A percentile compares a stretch with the other conserved stretches of the same genome.
Evolutionary conservation across 306 rosid genomes (phyloP).

Genomic region (Pyrus communis): DNA sequence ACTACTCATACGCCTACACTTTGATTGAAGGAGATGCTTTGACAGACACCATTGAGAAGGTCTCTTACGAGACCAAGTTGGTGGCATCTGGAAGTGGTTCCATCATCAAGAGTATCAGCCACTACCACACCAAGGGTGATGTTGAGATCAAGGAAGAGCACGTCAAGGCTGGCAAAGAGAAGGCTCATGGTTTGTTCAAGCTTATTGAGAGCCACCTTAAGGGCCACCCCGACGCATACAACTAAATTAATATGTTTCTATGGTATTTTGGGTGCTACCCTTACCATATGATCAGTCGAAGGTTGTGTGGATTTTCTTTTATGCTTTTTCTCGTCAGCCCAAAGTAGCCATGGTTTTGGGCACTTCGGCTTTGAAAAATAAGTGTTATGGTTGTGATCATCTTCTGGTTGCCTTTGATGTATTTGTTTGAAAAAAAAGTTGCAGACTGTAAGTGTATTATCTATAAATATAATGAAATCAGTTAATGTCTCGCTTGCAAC

Average conservation of each 20-base stretch:
- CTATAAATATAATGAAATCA: conserved; percentile 1
- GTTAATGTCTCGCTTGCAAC: background rate
- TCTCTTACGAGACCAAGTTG: conserved; percentile 32
- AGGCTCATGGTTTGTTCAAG: conserved; percentile 27
- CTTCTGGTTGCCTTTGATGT: background rate
- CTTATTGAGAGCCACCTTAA: conserved; percentile 35
- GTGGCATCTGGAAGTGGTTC: conserved; percentile 33
- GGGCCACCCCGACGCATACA: conserved; percentile 32
- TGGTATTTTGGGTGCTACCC: background rate
- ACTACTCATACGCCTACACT: conserved; percentile 22
- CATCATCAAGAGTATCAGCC: conserved; percentile 28
- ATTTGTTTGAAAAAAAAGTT: background rate
- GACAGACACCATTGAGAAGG: conserved; percentile 32
- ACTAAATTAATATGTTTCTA: conserved; percentile 4
- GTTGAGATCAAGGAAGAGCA: conserved; percentile 16
- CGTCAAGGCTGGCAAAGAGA: conserved; percentile 35
- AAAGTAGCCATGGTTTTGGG: background rate
- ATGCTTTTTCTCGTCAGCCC: background rate
- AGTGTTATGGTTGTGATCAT: background rate
- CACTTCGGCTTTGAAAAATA: background rate
- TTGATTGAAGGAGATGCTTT: conserved; percentile 43
- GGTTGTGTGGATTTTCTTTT: conserved; percentile 4
- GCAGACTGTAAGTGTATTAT: background rate
- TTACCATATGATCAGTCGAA: background rate
- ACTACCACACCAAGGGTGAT: conserved; percentile 31